Base-by-base conservation (phyloP, 1,284 basidiomycete species). In the Cryptococcus floricola region DNA sequence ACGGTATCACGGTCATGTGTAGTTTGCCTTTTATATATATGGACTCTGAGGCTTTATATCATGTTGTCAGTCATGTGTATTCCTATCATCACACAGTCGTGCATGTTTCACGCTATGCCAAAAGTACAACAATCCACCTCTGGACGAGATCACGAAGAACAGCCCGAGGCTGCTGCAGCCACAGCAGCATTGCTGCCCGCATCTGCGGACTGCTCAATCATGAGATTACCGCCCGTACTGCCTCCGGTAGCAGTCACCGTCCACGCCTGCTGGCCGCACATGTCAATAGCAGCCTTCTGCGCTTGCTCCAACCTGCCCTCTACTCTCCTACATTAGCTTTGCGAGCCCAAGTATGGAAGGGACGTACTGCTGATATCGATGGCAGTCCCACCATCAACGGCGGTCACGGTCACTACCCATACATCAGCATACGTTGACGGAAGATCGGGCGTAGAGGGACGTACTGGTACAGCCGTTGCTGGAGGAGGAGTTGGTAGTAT, bases 301-400 rank as follows among this genome's bases (percentile, higher is more conserved):
- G 53, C 53, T 55, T 55, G 53, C 37, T 55, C 53, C 14, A 55
- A 19, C 25, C 53, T 18, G 18, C 53, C 53, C 48, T 55, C 48
- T 50, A 31, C 18, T 23, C 1, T 8, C 14, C 18, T 3, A 5
- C 10, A 44, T n/a, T 7, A 44, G 31, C 31, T 34, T n/a, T n/a
- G n/a, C n/a, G n/a, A n/a, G n/a, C n/a, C n/a, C n/a, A n/a, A n/a
- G n/a, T n/a, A n/a, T n/a, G n/a, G n/a, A n/a, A n/a, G n/a, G n/a
- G n/a, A 48, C 53, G 39, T 18, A 54, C 53, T 54, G 37, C 53
- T 54, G 7, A 55, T 50, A 45, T 55, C 47, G 25, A 55, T 50
- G 12, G 53, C 48, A n/a, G 47, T 55, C 3, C 53, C 48, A 8
- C 53, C 53, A 55, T 55, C 53, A 14, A 45, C 53, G 8, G 53